phyloP scores from a whole-genome alignment of 1,284 basidiomycete species.

The Termitomyces sp. region DNA sequence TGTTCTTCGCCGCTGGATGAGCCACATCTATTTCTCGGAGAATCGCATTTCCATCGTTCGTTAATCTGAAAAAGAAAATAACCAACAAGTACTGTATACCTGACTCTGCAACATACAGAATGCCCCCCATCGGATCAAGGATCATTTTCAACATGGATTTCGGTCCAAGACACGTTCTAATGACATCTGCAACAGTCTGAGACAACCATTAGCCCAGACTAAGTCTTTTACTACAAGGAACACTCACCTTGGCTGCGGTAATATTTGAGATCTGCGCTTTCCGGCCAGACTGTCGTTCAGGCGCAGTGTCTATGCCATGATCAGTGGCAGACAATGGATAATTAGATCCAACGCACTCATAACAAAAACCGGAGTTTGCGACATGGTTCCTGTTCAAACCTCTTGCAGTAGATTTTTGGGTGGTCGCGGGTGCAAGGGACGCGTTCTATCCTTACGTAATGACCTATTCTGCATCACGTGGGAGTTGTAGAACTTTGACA shows the following conservation, averaged over 20 bases:
- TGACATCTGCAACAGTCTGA: slow-evolving; percentile 98
- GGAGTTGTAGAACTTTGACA: slow-evolving; percentile 4
- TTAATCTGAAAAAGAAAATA: slow-evolving; percentile 46
- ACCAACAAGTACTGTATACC: not conserved
- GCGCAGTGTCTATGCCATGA: slow-evolving; percentile 70
- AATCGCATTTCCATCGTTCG: slow-evolving; percentile 98
- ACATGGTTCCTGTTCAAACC: slow-evolving; percentile 25
- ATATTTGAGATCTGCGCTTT: slow-evolving; percentile 98
- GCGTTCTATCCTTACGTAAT: slow-evolving; percentile 14
- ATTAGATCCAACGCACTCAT: slow-evolving; percentile 47
- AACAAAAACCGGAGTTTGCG: slow-evolving; percentile 70
- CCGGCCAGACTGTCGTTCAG: slow-evolving; percentile 88
- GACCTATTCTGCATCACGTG: slow-evolving; percentile 2
- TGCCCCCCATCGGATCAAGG: slow-evolving; percentile 96
- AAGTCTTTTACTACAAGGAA: slow-evolving; percentile 14
- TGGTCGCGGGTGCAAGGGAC: slow-evolving; percentile 8
- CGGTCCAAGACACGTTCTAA: slow-evolving; percentile 94
- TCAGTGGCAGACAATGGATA: not conserved
- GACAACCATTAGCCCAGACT: slow-evolving; percentile 1
- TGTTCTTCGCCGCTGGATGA: slow-evolving; percentile 97
- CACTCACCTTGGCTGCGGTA: slow-evolving; percentile 85
- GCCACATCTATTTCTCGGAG: slow-evolving; percentile 97
- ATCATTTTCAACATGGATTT: slow-evolving; percentile 99
- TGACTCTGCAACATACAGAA: slow-evolving; percentile 57
- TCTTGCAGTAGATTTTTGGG: slow-evolving; percentile 7